These are phyloP conservation scores for Cunninghamia lanceolata DNA, from an alignment of 75 land plant genomes.

Conservation along the genomic window DNA sequence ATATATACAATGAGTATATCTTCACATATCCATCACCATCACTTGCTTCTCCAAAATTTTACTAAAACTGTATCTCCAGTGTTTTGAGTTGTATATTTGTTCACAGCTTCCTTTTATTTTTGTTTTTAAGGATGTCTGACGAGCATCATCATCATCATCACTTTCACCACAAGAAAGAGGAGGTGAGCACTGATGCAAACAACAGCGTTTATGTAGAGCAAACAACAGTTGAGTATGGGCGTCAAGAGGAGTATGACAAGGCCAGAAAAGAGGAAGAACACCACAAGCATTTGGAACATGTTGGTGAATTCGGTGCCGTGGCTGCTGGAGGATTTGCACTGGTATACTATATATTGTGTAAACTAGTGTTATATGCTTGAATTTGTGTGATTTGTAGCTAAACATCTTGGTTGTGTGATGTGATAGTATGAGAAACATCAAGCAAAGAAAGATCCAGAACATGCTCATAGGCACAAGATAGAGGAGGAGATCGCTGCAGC, in stretches of 20 bases:
- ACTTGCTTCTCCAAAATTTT: not conserved
- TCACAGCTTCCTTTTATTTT: not conserved
- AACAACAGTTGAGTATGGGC: not conserved
- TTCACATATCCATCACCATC: not conserved
- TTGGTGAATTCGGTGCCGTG: slow-evolving; percentile 15
- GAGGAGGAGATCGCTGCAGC: slow-evolving; percentile 29
- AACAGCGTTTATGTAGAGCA: not conserved
- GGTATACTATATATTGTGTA: no score
- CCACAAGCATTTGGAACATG: slow-evolving; percentile 20
- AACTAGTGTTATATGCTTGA: no score
- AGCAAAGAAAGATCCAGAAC: slow-evolving; percentile 29
- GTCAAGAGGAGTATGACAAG: not conserved
- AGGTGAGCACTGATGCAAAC: not conserved
- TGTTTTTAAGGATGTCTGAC: not conserved
- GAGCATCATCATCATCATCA: not conserved
- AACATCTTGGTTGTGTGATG: not conserved
- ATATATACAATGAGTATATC: not conserved
- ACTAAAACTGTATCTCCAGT: not conserved
- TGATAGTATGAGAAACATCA: slow-evolving; percentile 26
- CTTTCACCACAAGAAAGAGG: not conserved
- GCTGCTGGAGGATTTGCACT: slow-evolving; percentile 29
- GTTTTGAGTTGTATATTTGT: not conserved
- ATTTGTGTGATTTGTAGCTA: not conserved
- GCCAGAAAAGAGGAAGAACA: slow-evolving; percentile 21
- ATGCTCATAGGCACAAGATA: slow-evolving; percentile 25